Percentiles rank a stretch among this genome's conserved stretches.
These are phyloP conservation scores for Mycena capillaripes DNA, from an alignment of 768 basidiomycete genomes.

Conservation along the genomic window DNA sequence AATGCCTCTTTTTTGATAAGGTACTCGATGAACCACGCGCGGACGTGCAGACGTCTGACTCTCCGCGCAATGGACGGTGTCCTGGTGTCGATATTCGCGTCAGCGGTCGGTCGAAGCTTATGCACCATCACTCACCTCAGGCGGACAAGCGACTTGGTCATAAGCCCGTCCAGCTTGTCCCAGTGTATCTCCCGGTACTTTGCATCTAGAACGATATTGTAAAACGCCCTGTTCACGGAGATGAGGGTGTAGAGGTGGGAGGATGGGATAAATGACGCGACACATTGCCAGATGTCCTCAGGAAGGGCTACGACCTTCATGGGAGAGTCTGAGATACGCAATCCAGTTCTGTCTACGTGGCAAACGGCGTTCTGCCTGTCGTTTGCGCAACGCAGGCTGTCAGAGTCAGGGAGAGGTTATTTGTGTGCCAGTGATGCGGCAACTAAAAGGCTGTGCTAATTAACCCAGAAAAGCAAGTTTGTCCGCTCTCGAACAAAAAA, in stretches of 20 bases:
- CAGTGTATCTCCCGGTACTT: slow-evolving; percentile 50
- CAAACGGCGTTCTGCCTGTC: not conserved
- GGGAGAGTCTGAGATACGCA: not conserved
- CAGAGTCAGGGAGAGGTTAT: not conserved
- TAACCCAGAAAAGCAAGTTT: no score
- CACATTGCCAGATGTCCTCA: slow-evolving; percentile 51
- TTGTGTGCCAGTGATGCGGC: no score
- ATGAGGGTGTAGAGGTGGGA: slow-evolving; percentile 35
- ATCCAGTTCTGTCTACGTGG: not conserved
- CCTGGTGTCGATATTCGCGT: slow-evolving; percentile 33
- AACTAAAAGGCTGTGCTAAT: not conserved
- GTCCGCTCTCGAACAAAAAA: no score
- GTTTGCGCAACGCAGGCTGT: not conserved
- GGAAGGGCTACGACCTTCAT: slow-evolving; percentile 23
- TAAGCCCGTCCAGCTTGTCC: slow-evolving; percentile 46
- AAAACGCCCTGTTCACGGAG: slow-evolving; percentile 52
- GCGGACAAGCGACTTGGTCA: slow-evolving; percentile 43
- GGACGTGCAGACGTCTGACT: slow-evolving; percentile 52
- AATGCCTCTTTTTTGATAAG: slow-evolving; percentile 34
- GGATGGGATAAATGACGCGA: slow-evolving; percentile 41
- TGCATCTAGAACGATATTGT: slow-evolving; percentile 45
- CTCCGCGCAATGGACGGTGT: slow-evolving; percentile 48
- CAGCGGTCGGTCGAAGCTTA: not conserved
- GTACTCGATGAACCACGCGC: slow-evolving; percentile 57
- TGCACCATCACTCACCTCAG: slow-evolving; percentile 43